Evolutionary conservation across 768 basidiomycete species (phyloP).

Genomic region (Phylloporus sp.): DNA sequence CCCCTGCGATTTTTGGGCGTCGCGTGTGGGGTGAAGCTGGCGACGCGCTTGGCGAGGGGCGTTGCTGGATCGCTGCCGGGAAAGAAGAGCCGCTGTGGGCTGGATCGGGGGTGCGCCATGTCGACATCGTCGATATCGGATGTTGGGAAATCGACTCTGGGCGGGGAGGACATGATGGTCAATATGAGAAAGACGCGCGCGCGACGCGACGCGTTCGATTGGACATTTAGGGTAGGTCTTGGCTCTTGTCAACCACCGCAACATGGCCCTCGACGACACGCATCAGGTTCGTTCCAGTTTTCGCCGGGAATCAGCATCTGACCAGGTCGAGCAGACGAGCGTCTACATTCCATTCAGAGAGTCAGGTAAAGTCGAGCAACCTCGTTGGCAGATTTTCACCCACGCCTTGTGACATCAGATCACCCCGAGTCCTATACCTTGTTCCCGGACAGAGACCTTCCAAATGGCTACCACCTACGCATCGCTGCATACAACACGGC

Average conservation of each 20-base stretch:
- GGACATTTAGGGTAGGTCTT: constrained; percentile 46
- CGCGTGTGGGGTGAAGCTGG: constrained; percentile 19
- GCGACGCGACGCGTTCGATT: constrained; percentile 54
- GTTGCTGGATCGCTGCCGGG: constrained; percentile 37
- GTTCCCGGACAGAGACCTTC: constrained; percentile 28
- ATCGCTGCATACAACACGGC: constrained; percentile 50
- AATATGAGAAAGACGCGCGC: constrained; percentile 24
- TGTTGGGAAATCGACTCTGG: constrained; percentile 58
- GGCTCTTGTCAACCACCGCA: constrained; percentile 1
- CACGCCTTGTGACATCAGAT: constrained; percentile 10
- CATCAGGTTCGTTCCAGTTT: constrained; percentile 23
- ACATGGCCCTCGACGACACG: constrained; percentile 21
- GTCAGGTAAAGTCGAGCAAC: constrained; percentile 17
- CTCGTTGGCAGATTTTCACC: not conserved
- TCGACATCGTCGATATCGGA: constrained; percentile 52
- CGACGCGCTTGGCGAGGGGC: constrained; percentile 40
- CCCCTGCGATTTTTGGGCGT: constrained; percentile 45
- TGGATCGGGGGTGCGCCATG: constrained; percentile 36
- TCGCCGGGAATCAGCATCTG: not conserved
- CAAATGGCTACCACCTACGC: constrained; percentile 36
- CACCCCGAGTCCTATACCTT: constrained; percentile 21
- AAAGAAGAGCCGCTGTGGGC: constrained; percentile 24
- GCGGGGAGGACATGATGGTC: constrained; percentile 52
- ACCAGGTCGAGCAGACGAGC: constrained; percentile 21
- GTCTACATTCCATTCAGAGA: constrained; percentile 26